Evolutionary conservation across 768 basidiomycete genomes (phyloP), one percentile per base, ranked within the genome.

Genomic region (Agrocybe pediades): DNA sequence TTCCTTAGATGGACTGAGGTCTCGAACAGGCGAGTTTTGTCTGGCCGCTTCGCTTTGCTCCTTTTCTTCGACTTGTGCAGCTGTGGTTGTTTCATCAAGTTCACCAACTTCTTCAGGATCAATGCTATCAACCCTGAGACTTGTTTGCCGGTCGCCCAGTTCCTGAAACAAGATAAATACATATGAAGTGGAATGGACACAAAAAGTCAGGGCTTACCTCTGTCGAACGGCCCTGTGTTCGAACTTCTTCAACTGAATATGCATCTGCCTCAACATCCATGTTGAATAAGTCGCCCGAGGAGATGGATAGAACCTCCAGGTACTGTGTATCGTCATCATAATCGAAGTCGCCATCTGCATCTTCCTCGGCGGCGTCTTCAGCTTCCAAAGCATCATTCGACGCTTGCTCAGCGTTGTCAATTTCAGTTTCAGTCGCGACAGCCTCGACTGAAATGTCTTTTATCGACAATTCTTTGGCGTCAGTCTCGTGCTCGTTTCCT

Each of bases 231-330:
- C 62, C 69, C 40, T 74, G 71, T 4, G 62, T 65, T 25, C 58
- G 36, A 8, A 65, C 57, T 59, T 74, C 76, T 52, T 74, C 73
- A 9, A 74, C 64, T 39, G 56, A 49, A 54, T 68, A 68, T 2
- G 46, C 20, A 8, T 36, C 27, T 20, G 47, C 26, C 55, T 51
- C 52, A 16, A 25, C 27, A 17, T 24, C 33, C 29, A 36, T n/a
- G 33, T 36, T 13, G 33, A 3, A 11, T n/a, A 13, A 4, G 6
- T 49, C 27, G 17, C 39, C 48, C 25, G 39, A 55, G 15, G n/a
- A 26, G n/a, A 46, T 19, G n/a, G 45, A 48, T 16, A 40, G 23
- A 41, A 43, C 45, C 17, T 46, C 44, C 9, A 46, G 27, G 17
- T 49, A 9, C 53, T 33, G 24, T 54, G 55, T 24, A 60, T 27